phyloP scores from a whole-genome alignment of 345 rosid species.

The Combretum micranthum region DNA sequence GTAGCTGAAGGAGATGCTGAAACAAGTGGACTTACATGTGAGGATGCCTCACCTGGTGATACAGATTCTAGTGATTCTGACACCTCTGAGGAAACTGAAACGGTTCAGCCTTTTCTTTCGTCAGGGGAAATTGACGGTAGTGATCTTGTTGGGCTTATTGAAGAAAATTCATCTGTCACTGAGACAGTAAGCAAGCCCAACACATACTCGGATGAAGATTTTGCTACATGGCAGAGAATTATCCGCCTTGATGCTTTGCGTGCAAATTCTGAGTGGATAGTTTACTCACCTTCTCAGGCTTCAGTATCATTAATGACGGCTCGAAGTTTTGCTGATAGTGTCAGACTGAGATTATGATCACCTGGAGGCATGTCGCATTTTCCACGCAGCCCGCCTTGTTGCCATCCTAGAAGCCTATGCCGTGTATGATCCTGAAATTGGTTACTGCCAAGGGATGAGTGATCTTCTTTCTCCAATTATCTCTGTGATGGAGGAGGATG shows the following conservation, averaged over 20 bases:
- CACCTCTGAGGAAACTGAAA: constrained; percentile 51
- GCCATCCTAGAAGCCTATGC: constrained; percentile 92
- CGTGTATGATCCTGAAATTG: constrained; percentile 69
- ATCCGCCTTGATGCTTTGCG: constrained; percentile 90
- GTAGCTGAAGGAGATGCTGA: constrained; percentile 32
- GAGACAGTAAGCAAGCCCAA: constrained; percentile 23
- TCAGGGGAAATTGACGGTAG: constrained; percentile 24
- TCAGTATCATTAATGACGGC: constrained; percentile 51
- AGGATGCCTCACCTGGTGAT: constrained; percentile 39
- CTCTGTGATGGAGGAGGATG: constrained; percentile 69
- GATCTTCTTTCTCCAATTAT: constrained; percentile 81
- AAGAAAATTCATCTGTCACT: constrained; percentile 23
- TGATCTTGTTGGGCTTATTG: constrained; percentile 20
- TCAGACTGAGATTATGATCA: constrained; percentile 78
- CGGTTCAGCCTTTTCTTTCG: constrained; percentile 26
- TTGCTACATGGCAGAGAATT: constrained; percentile 80
- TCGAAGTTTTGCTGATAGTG: constrained; percentile 43
- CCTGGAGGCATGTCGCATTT: constrained; percentile 70
- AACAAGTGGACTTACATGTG: constrained; percentile 37
- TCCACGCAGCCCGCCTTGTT: constrained; percentile 81
- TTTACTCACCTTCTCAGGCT: constrained; percentile 68
- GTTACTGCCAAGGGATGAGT: constrained; percentile 98
- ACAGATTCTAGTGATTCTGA: constrained; percentile 48
- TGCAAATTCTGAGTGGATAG: constrained; percentile 73
- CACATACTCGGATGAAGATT: constrained; percentile 55